Percentiles rank a stretch among this genome's conserved stretches.
These are phyloP conservation scores for Carex parvula DNA, from an alignment of 176 grass and related monocot genomes.

Conservation along the genomic window DNA sequence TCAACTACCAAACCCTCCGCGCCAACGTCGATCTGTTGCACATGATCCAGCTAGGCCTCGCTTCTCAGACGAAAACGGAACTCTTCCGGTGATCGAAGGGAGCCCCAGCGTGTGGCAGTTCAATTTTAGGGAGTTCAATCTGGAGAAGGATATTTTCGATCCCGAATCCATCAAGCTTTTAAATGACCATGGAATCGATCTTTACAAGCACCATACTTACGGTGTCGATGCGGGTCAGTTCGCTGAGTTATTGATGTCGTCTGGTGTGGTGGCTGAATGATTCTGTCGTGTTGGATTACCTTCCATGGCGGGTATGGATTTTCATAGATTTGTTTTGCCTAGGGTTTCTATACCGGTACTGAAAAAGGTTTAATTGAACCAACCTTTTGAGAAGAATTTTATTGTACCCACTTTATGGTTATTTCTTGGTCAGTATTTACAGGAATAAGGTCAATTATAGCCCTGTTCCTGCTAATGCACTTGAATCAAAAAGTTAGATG, in stretches of 20 bases:
- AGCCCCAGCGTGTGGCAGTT: conserved; percentile 67
- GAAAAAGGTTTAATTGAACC: neutral
- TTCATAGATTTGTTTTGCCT: neutral
- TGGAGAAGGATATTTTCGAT: conserved; percentile 34
- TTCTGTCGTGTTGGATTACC: conserved; percentile 53
- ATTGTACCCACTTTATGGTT: neutral
- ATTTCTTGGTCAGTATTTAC: neutral
- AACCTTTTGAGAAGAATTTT: neutral
- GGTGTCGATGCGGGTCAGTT: conserved; percentile 51
- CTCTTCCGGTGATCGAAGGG: conserved; percentile 40
- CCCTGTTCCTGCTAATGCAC: neutral
- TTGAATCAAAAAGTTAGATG: neutral
- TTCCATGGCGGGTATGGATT: conserved; percentile 56
- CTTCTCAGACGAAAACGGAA: conserved; percentile 53
- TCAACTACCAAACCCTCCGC: conserved; percentile 58
- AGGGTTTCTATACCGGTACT: neutral
- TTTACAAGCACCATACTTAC: conserved; percentile 38
- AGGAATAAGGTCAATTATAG: neutral
- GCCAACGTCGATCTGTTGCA: conserved; percentile 75
- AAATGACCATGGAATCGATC: conserved; percentile 54
- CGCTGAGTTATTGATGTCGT: conserved; percentile 68
- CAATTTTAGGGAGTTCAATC: conserved; percentile 72
- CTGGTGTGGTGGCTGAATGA: conserved; percentile 61
- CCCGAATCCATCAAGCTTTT: conserved; percentile 61
- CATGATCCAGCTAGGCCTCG: conserved; percentile 79